phyloP scores from a whole-genome alignment of 495 filamentous ascomycete genomes.

The Sporormia fimetaria region DNA sequence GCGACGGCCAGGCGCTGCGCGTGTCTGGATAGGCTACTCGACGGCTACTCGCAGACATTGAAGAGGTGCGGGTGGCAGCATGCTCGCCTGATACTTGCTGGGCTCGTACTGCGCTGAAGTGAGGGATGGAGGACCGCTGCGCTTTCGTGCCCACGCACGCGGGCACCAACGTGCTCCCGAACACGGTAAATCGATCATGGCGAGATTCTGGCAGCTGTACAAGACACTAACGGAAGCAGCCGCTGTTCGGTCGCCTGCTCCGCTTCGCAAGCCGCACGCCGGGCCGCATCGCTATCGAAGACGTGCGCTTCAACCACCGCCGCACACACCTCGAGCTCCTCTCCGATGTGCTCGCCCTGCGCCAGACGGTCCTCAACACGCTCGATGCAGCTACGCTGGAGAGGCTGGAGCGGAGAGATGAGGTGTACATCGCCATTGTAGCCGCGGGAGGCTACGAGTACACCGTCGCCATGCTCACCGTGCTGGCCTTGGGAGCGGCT shows the following conservation, averaged over 20 bases:
- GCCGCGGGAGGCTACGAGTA: conserved; percentile 41
- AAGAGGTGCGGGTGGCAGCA: too few relatives aligned
- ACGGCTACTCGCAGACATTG: background rate
- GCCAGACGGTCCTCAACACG: conserved; percentile 17
- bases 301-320: conserved; percentile 21
- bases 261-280: conserved; percentile 25
- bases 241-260: conserved; percentile 30
- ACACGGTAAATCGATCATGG: conserved; percentile 8
- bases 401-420: conserved; percentile 29
- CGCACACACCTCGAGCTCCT: conserved; percentile 29
- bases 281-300: conserved; percentile 24
- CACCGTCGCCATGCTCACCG: conserved; percentile 37
- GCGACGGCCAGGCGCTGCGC: too few relatives aligned
- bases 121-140: conserved; percentile 12
- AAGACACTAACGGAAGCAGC: conserved; percentile 5
- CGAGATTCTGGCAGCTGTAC: background rate
- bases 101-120: conserved; percentile 1
- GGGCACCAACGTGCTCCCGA: conserved; percentile 13
- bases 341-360: conserved; percentile 29
- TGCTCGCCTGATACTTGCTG: too few relatives aligned
- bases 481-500: conserved; percentile 37
- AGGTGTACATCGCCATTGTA: conserved; percentile 39
- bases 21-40: too few relatives aligned
- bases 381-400: conserved; percentile 10
- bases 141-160: conserved; percentile 14